Conservation (phyloP, 495 filamentous ascomycete species). For the Penicillium lividum region DNA sequence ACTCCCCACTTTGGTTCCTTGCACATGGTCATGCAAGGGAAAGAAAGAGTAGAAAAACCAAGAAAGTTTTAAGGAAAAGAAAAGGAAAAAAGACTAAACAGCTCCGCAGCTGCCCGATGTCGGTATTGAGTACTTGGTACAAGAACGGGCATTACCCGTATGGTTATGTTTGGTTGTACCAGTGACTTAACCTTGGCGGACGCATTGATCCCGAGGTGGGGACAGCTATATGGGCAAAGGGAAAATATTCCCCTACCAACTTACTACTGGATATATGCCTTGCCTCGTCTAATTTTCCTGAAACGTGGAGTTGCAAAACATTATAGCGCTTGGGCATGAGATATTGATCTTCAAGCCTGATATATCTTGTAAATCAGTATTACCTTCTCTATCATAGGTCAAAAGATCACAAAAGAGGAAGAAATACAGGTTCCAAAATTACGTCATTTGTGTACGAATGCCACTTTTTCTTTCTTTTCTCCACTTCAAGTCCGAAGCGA, state of each 20-base stretch:
- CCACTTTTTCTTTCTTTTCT: no score
- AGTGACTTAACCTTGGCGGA: slow-evolving; percentile 4
- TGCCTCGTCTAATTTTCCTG: slow-evolving; percentile 20
- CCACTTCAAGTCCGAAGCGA: no score
- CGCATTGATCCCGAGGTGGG: not conserved
- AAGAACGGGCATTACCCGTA: not conserved
- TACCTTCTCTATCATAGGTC: no score
- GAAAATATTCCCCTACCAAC: not conserved
- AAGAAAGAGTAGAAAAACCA: not conserved
- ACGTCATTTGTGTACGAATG: no score
- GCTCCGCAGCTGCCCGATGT: slow-evolving; percentile 19
- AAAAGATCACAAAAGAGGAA: no score
- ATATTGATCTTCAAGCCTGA: not conserved
- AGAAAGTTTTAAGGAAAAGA: not conserved
- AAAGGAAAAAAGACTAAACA: not conserved
- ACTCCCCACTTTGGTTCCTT: slow-evolving; percentile 13
- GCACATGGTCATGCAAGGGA: slow-evolving; percentile 4
- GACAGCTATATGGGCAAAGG: not conserved
- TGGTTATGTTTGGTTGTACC: not conserved
- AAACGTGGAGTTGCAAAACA: slow-evolving; percentile 18
- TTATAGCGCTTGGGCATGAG: not conserved
- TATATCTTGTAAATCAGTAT: no score
- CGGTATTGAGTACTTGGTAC: slow-evolving; percentile 9
- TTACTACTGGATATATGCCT: not conserved
- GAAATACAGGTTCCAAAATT: no score